These are phyloP conservation scores for Alternaria brassicicola DNA, from an alignment of 2,329 filamentous ascomycete genomes.

Conservation along the genomic window DNA sequence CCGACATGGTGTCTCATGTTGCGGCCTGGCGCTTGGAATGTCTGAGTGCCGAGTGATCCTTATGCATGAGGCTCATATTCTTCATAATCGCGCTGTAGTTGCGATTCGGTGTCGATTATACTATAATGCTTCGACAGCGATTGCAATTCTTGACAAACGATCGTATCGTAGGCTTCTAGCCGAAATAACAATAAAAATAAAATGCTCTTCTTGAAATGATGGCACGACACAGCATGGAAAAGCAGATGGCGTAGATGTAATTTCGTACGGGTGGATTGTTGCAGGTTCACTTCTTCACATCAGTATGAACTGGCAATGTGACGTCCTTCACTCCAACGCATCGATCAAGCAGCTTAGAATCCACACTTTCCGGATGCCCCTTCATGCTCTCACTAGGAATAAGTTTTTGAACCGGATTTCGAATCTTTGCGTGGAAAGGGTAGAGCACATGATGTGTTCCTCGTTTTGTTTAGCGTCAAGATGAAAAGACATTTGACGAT, in stretches of 20 bases:
- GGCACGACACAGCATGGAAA: not conserved
- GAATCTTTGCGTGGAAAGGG: not conserved
- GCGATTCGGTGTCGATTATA: not conserved
- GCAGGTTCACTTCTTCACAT: not conserved
- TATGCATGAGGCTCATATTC: not conserved
- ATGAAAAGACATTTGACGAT: not conserved
- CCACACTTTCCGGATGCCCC: not conserved
- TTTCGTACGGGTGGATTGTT: not conserved
- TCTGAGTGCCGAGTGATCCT: slow-evolving; percentile 23
- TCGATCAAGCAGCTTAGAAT: not conserved
- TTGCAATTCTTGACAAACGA: not conserved
- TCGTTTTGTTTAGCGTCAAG: not conserved
- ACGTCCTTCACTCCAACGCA: not conserved
- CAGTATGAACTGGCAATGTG: not conserved
- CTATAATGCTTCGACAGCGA: not conserved
- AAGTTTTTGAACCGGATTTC: not conserved
- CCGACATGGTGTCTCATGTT: slow-evolving; percentile 26
- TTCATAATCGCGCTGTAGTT: not conserved
- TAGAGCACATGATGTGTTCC: not conserved
- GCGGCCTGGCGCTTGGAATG: slow-evolving; percentile 27
- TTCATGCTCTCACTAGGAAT: not conserved
- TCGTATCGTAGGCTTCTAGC: not conserved
- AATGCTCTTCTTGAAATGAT: not conserved
- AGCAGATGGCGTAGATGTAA: not conserved
- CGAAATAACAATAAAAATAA: not conserved